A percentile compares a stretch with the other conserved stretches of the same genome.
Evolutionary conservation across 2,329 filamentous ascomycete genomes (phyloP).

Genomic region (Epichloe elymi): DNA sequence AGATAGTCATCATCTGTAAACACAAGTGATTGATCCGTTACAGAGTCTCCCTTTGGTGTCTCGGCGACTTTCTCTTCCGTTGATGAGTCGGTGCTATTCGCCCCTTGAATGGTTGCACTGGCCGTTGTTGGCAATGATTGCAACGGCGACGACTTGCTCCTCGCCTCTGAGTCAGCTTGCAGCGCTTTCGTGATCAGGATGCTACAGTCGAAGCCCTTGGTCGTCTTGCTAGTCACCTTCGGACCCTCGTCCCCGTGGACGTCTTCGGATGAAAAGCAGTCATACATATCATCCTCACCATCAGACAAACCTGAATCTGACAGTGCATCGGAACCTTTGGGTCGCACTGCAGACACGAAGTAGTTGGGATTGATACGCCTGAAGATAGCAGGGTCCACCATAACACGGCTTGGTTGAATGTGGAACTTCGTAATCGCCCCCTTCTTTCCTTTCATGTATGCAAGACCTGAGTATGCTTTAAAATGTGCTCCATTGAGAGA

Average conservation of each 20-base stretch:
- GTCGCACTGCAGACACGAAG: conserved; percentile 57
- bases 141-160: conserved; percentile 33
- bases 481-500: conserved; percentile 72
- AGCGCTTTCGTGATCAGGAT: conserved; percentile 18
- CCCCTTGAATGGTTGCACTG: conserved; percentile 8
- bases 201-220: neutral
- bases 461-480: conserved; percentile 69
- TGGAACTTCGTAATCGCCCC: conserved; percentile 54
- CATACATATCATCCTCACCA: conserved; percentile 21
- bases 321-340: conserved; percentile 52
- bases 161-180: conserved; percentile 20
- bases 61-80: conserved; percentile 2
- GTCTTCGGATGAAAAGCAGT: conserved; percentile 23
- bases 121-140: conserved; percentile 31
- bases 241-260: conserved; percentile 28
- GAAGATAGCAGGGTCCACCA: conserved; percentile 76
- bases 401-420: conserved; percentile 74
- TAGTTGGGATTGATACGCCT: conserved; percentile 81
- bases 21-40: conserved; percentile 22
- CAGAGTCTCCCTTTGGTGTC: conserved; percentile 7
- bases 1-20: conserved; percentile 77
- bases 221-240: neutral
- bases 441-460: conserved; percentile 72
- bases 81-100: neutral
- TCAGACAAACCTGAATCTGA: conserved; percentile 35